Base-by-base conservation (phyloP, 768 basidiomycete genomes). In the Stropharia rugosoannulata region DNA sequence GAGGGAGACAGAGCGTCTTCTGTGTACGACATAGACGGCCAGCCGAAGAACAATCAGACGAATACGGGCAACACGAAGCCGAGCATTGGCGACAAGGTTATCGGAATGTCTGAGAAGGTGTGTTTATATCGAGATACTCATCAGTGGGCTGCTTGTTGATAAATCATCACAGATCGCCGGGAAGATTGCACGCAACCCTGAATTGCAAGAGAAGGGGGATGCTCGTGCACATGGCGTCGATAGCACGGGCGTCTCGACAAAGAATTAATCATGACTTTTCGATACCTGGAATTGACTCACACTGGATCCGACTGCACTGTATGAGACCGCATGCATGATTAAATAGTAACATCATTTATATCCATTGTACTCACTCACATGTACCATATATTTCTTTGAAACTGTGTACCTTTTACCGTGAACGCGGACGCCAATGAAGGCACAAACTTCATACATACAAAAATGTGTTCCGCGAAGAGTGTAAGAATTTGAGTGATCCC, bases 51-150 rank as follows among this genome's bases (percentile, higher is more conserved):
- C 38, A 40, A 32, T n/a, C 8, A 32, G 16, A 19, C 29, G 39
- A 67, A 2, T 64, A 73, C 48, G 32, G 70, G 18, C 70, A 75
- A 0, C 65, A 71, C 60, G 74, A 76, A 80, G 37, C 75, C 80
- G 19, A 72, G 62, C 25, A 16, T 79, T 0, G 66, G 73, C 7
- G 85, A 86, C 67, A 86, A 81, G 66, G 55, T 84, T 27, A 60
- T 83, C 37, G 84, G 85, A 5, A 84, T 85, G 70, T 73, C 78
- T 0, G 74, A 86, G 62, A 78, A 85, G 75, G 84, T 82, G 25
- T 2, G 61, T 35, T 51, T 15, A 2, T 16, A 16, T 16, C 4
- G 5, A 32, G 10, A 15, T 36, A 12, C 3, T 2, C 16, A 7
- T 22, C 6, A 42, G 7, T 9, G 8, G 5, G 9, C 1, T 40